These are phyloP conservation scores for Proliferodiscus dingleyae DNA, from an alignment of 2,329 filamentous ascomycete genomes.

Conservation along the genomic window DNA sequence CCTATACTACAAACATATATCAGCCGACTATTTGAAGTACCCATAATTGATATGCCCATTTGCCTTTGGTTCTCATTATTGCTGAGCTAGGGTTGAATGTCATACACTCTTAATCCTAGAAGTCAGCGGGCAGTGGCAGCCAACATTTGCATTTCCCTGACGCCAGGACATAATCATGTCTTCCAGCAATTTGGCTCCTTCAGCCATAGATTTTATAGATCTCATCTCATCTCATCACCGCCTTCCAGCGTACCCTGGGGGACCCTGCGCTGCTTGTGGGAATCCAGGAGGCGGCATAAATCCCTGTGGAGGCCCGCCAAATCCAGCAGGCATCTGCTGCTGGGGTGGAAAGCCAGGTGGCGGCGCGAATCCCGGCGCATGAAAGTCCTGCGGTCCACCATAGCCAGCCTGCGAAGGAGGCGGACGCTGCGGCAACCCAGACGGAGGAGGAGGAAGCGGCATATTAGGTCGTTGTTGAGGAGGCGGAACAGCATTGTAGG, in stretches of 20 bases:
- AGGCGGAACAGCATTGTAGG: constrained; percentile 30
- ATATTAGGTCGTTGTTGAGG: constrained; percentile 37
- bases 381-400: constrained; percentile 56
- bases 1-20: constrained; percentile 1
- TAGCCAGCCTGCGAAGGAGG: constrained; percentile 64
- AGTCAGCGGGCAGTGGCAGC: neutral
- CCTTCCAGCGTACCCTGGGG: constrained; percentile 27
- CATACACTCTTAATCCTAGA: neutral
- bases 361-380: constrained; percentile 38
- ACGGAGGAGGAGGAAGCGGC: constrained; percentile 52
- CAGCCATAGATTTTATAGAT: neutral
- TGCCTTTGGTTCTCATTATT: too few species aligned
- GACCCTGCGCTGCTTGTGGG: constrained; percentile 25
- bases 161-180: neutral
- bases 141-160: neutral
- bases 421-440: constrained; percentile 58
- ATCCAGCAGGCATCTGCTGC: constrained; percentile 28
- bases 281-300: constrained; percentile 27
- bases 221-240: constrained; percentile 14
- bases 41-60: neutral
- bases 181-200: neutral
- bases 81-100: too few species aligned
- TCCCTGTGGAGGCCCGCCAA: constrained; percentile 26
- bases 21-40: neutral
- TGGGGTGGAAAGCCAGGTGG: constrained; percentile 45